Evolutionary conservation across 2,329 filamentous ascomycete genomes (phyloP), one percentile per base, ranked within the genome.

Genomic region (Davidsoniella virescens): DNA sequence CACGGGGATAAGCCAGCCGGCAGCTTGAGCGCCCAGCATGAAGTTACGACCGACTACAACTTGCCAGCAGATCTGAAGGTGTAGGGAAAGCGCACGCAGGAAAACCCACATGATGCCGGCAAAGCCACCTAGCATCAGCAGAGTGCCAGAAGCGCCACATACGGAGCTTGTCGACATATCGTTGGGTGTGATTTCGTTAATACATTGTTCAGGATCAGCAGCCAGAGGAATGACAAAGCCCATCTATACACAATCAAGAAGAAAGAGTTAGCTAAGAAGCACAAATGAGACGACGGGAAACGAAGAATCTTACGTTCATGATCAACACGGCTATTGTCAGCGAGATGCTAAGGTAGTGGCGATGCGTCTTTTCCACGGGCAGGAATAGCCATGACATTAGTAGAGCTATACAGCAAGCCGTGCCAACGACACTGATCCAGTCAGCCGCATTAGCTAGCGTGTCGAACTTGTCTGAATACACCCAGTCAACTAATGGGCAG

Each of bases 51-150:
- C 92, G 3, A 94, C 84, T 6, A 90, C 79, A 33, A 93, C 74
- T 63, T 96, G 87, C 92, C 92, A 98, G 70, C 88, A 95, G 56
- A 98, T 95, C 64, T 96, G 92, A 23, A 98, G 78, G 64, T 98
- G 92, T 58, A 98, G 81, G 4, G 87, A 94, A 33, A 96, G 67
- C 0, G 90, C 84, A 55, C 92, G 80, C 54, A 95, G 73, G 62
- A 95, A 94, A 55, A 88, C 78, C 90, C 92, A 98, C 64, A 94
- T 80, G 29, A 87, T 78, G 43, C 81, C 84, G 26, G 78, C 75
- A 73, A 88, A 85, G 41, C 88, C 92, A 49, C 92, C 92, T 26
- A 88, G 76, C 47, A 96, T 74, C 47, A 98, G 68, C 56, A 95
- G 81, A 1, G 87, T 75, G 8, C 92, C 92, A 0, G 88, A 94